These are phyloP conservation scores for Stenogyne calaminthoides DNA, from an alignment of 305 asterid species.

Conservation along the genomic window DNA sequence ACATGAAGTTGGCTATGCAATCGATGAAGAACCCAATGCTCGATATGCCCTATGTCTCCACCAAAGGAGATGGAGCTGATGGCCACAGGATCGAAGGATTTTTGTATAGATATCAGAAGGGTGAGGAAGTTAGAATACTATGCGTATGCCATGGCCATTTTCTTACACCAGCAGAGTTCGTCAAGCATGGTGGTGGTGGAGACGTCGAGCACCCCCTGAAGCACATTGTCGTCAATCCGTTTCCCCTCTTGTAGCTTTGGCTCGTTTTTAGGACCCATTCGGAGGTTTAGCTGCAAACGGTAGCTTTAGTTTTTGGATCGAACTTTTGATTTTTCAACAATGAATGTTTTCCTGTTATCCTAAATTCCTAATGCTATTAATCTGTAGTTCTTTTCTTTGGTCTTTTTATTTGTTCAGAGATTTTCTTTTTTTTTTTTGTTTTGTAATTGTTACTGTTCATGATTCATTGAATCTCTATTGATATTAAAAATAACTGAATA, in stretches of 20 bases:
- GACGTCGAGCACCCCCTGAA: slow-evolving; percentile 64
- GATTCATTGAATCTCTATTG: background rate
- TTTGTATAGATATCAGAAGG: slow-evolving; percentile 63
- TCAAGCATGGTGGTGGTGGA: slow-evolving; percentile 75
- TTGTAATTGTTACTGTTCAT: background rate
- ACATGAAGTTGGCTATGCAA: slow-evolving; percentile 26
- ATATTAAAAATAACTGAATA: background rate
- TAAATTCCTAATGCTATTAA: background rate
- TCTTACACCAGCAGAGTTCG: slow-evolving; percentile 72
- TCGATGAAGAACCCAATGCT: slow-evolving; percentile 27
- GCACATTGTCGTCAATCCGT: slow-evolving; percentile 66
- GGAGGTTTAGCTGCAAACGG: slow-evolving; percentile 20
- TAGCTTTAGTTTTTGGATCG: slow-evolving; percentile 17
- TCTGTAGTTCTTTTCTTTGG: background rate
- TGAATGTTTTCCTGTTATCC: background rate
- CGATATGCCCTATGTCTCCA: slow-evolving; percentile 65
- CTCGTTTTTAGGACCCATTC: background rate
- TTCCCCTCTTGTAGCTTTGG: slow-evolving; percentile 36
- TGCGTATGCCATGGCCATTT: slow-evolving; percentile 79
- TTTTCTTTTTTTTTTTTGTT: background rate
- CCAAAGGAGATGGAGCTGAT: slow-evolving; percentile 50
- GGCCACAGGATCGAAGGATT: slow-evolving; percentile 63
- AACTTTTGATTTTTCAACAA: background rate
- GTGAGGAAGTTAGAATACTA: slow-evolving; percentile 62
- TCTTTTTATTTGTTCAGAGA: background rate